Conservation (phyloP, 345 rosid genomes). For the Iberis pinnata region DNA sequence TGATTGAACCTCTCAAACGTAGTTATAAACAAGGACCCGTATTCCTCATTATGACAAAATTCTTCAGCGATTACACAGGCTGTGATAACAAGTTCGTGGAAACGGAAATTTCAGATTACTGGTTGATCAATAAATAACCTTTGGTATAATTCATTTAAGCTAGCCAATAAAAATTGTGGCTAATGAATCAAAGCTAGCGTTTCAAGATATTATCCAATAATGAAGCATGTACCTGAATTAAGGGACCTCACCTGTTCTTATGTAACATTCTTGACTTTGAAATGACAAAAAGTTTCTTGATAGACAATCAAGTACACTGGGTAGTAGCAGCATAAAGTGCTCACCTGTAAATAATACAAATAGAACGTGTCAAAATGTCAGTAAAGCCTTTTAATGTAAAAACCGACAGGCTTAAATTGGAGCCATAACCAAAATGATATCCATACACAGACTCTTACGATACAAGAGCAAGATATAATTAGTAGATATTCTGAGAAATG, state of each 20-base stretch:
- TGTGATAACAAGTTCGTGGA: constrained; percentile 24
- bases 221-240: constrained; percentile 8
- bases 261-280: constrained; percentile 84
- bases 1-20: constrained; percentile 80
- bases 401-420: background rate
- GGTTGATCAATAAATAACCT: background rate
- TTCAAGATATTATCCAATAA: background rate
- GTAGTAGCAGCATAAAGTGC: constrained; percentile 68
- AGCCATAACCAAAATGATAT: constrained; percentile 10
- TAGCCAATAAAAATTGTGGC: background rate
- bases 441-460: background rate
- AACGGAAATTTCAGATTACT: constrained; percentile 13
- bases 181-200: constrained; percentile 3
- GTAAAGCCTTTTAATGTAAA: background rate
- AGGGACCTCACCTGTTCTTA: constrained; percentile 62
- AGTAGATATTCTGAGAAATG: constrained; percentile 7
- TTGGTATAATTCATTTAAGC: background rate
- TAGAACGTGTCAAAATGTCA: constrained; percentile 5
- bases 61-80: constrained; percentile 89
- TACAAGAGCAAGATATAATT: background rate
- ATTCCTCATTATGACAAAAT: constrained; percentile 80
- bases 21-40: constrained; percentile 61
- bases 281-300: constrained; percentile 70
- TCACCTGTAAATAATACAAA: constrained; percentile 54
- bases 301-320: constrained; percentile 73